phyloP scores from a whole-genome alignment of 257 asterid genomes.

The Linderniella brevidens region DNA sequence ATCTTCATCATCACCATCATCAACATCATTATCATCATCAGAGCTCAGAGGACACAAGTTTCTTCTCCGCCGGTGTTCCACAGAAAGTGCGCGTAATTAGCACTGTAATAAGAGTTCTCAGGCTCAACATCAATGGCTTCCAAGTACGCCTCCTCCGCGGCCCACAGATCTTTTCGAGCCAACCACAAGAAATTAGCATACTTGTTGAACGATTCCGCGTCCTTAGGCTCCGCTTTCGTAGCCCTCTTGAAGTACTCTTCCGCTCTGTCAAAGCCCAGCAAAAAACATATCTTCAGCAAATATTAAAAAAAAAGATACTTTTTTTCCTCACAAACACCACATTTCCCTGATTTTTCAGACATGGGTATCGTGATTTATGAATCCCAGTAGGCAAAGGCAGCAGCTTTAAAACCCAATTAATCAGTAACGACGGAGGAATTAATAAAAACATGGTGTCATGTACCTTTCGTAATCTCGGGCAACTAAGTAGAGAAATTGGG shows the following conservation, averaged over 20 bases:
- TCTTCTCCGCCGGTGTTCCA: conserved; percentile 98
- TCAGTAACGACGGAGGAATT: no score
- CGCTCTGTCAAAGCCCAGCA: conserved; percentile 35
- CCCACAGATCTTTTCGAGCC: conserved; percentile 64
- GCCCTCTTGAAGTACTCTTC: conserved; percentile 91
- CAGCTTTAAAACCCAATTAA: no score
- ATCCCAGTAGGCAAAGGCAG: no score
- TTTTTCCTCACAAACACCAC: no score
- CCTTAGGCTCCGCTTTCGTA: conserved; percentile 60
- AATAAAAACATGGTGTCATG: no score
- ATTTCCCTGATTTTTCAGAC: neutral
- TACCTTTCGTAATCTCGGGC: conserved; percentile 8
- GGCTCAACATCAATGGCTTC: conserved; percentile 78
- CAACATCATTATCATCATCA: no score
- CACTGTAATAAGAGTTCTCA: conserved; percentile 51
- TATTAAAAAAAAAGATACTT: no score
- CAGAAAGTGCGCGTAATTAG: conserved; percentile 73
- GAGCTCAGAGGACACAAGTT: conserved; percentile 55
- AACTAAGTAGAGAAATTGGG: conserved; percentile 74
- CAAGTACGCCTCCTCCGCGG: conserved; percentile 67
- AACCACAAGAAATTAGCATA: conserved; percentile 81
- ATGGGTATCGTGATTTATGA: no score
- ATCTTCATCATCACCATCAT: no score
- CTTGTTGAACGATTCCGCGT: conserved; percentile 76
- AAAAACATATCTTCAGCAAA: no score